Evolutionary conservation across 179 eudicot genomes (phyloP).

Genomic region (Nepenthes alata): DNA sequence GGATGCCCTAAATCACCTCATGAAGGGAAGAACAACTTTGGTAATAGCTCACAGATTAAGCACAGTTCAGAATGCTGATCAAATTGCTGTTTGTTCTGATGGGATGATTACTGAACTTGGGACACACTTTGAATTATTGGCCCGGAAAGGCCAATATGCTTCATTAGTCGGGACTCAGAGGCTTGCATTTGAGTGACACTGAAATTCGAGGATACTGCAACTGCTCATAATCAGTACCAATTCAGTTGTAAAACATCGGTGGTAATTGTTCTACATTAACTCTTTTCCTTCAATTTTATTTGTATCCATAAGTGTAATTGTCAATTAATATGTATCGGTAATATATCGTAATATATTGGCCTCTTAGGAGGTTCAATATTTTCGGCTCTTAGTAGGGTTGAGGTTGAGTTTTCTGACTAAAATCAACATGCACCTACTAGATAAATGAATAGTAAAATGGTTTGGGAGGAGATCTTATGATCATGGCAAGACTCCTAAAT

Average conservation of each 20-base stretch:
- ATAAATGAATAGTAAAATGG: background rate
- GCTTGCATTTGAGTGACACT: constrained; percentile 72
- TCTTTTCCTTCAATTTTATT: no score
- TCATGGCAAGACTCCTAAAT: no score
- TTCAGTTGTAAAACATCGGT: background rate
- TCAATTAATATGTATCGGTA: no score
- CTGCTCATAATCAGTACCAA: background rate
- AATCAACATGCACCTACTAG: no score
- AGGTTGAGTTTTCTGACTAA: no score
- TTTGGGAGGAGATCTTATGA: background rate
- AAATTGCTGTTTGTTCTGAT: constrained; percentile 84
- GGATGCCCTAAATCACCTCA: constrained; percentile 71
- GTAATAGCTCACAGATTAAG: constrained; percentile 96
- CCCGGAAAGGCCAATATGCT: constrained; percentile 68
- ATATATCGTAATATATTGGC: no score
- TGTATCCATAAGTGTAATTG: no score
- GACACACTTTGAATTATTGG: constrained; percentile 65
- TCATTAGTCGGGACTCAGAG: constrained; percentile 81
- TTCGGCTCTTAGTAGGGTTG: no score
- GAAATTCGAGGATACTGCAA: background rate
- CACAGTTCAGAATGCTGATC: constrained; percentile 96
- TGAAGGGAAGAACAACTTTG: constrained; percentile 94
- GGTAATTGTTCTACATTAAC: background rate
- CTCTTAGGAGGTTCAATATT: no score
- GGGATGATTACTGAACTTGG: constrained; percentile 85